Percentiles rank a stretch among this genome's conserved stretches.
These are phyloP conservation scores for Hortiboletus flavorubellus DNA, from an alignment of 768 basidiomycete species.

Conservation along the genomic window DNA sequence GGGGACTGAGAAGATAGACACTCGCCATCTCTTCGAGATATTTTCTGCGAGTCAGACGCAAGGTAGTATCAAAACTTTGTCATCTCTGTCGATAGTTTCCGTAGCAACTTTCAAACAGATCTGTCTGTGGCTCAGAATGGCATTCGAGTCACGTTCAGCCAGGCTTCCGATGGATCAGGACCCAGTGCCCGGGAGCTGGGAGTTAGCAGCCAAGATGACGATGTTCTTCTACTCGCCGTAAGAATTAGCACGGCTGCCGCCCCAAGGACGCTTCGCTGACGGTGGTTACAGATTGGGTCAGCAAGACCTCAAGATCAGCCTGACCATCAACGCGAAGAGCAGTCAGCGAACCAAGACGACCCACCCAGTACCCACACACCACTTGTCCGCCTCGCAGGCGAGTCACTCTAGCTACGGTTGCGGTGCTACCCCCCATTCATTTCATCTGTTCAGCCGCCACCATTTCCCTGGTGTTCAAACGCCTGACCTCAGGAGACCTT, in stretches of 20 bases:
- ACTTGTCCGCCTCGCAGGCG: too few relatives aligned
- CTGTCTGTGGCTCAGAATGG: background rate
- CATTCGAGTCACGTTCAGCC: too few relatives aligned
- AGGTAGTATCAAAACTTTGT: background rate
- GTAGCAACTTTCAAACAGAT: background rate
- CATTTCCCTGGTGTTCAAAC: too few relatives aligned
- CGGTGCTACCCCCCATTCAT: too few relatives aligned
- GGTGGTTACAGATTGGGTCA: too few relatives aligned
- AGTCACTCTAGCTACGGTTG: too few relatives aligned
- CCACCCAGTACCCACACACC: too few relatives aligned
- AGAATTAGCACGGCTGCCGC: rapidly evolving
- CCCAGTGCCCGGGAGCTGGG: too few relatives aligned
- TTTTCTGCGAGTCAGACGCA: background rate
- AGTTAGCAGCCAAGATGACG: background rate
- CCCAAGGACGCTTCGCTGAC: background rate
- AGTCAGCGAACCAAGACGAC: too few relatives aligned
- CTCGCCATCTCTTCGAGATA: background rate
- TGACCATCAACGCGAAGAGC: too few relatives aligned
- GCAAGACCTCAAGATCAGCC: too few relatives aligned
- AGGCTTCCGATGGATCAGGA: background rate
- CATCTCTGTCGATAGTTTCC: background rate
- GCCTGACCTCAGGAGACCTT: background rate
- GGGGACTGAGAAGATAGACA: background rate
- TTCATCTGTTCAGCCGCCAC: too few relatives aligned
- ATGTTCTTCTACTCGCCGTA: background rate